These are phyloP conservation scores for Monilinia aucupariae DNA, from an alignment of 2,329 filamentous ascomycete genomes.

Conservation along the genomic window DNA sequence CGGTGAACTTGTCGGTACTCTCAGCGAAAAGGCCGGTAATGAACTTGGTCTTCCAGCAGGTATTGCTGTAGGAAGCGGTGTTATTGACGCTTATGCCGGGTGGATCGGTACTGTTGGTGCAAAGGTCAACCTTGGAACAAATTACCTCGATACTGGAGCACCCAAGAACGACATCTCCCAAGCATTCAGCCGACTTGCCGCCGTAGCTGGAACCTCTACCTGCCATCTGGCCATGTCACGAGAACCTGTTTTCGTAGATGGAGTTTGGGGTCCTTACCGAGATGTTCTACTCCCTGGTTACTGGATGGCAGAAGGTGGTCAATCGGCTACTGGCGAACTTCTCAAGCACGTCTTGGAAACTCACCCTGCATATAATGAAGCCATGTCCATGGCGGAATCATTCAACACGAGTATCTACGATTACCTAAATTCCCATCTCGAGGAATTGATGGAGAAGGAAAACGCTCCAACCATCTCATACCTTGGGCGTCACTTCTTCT, in stretches of 20 bases:
- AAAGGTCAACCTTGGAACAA: constrained; percentile 70
- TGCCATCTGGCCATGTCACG: constrained; percentile 96
- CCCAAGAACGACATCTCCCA: constrained; percentile 83
- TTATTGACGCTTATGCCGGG: constrained; percentile 96
- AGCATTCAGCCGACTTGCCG: constrained; percentile 86
- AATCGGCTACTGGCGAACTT: constrained; percentile 92
- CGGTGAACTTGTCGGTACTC: constrained; percentile 79
- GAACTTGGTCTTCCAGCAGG: constrained; percentile 81
- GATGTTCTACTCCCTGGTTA: constrained; percentile 87
- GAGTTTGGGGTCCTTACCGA: constrained; percentile 95
- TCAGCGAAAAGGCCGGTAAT: constrained; percentile 75
- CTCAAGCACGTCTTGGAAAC: constrained; percentile 93
- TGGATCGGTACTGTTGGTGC: constrained; percentile 99
- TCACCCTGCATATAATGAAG: constrained; percentile 82
- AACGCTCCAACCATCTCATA: constrained; percentile 75
- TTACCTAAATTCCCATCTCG: constrained; percentile 83
- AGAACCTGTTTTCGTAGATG: constrained; percentile 86
- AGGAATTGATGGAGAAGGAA: constrained; percentile 63
- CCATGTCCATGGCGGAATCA: constrained; percentile 70
- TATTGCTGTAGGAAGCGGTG: constrained; percentile 89
- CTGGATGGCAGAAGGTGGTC: constrained; percentile 97
- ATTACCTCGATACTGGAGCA: constrained; percentile 60
- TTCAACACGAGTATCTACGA: constrained; percentile 90
- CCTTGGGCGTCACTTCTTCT: constrained; percentile 90
- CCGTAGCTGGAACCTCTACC: constrained; percentile 93